Evolutionary conservation across 2,329 filamentous ascomycete genomes (phyloP), one percentile per base, ranked within the genome.

Genomic region (Stagonosporopsis tanaceti): DNA sequence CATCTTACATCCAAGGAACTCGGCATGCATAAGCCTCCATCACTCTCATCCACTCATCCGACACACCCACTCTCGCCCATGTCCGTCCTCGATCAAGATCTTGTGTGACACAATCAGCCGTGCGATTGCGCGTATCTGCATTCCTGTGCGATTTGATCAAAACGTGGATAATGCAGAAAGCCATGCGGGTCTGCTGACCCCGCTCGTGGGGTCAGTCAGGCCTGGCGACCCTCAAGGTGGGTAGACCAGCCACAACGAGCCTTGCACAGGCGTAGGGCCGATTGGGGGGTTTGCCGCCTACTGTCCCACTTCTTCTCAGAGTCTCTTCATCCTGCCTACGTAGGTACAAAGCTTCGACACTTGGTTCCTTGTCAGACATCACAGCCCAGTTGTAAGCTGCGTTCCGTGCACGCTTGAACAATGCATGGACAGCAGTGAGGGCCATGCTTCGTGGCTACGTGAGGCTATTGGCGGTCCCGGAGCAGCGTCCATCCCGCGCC

Each of bases 171-270:
- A 38, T 37, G 37, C 41, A 38, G 34, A 47, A 52, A 34, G 54
- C 54, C 48, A 57, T 52, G 54, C 48, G 48, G 39, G 54, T 48
- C 48, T 57, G 54, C 54, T 57, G 54, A 57, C 54, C 54, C 48
- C 48, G 48, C 54, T 42, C 32, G 44, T 48, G 48, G 54, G 39
- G 48, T 57, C 27, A 37, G 45, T 48, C 12, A 45, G 6, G 47
- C 40, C 30, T 47, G 28, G 40, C 30, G 11, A 40, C 42, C 35
- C 24, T 32, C 25, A 12, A 44, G 25, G 25, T 8, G 6, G 8
- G 25, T 61, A 39, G 58, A 24, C 37, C 42, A 39, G 55, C 50
- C 34, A 50, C 46, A 50, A 50, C 50, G 11, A 50, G 57, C 54
- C 51, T 54, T 47, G 50, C 40, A 28, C 45, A 40, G 28, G 17